These are phyloP conservation scores for Wakefieldia striispora DNA, from an alignment of 768 basidiomycete species.

Conservation along the genomic window DNA sequence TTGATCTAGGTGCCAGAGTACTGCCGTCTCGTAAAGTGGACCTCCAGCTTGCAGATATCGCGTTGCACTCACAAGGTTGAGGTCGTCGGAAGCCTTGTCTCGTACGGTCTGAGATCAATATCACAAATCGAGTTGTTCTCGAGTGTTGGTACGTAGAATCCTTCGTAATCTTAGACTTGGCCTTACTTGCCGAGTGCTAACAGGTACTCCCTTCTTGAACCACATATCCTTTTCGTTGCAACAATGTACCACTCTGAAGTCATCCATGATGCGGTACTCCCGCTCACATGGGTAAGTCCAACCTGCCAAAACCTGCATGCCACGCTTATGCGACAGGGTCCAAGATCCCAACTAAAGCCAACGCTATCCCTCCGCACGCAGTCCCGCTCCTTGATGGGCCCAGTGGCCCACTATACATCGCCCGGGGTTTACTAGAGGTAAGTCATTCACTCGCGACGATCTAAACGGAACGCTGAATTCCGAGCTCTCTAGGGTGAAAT, in stretches of 20 bases:
- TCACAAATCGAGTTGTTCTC: slow-evolving; percentile 1
- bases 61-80: too few species aligned
- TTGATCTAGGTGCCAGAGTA: not conserved
- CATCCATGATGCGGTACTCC: slow-evolving; percentile 1
- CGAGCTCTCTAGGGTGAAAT: slow-evolving; percentile 15
- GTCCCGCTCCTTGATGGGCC: slow-evolving; percentile 10
- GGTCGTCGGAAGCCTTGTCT: not conserved
- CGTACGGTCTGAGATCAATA: not conserved
- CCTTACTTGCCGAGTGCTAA: not conserved
- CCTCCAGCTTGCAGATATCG: not conserved
- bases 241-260: slow-evolving; percentile 5
- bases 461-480: slow-evolving; percentile 2
- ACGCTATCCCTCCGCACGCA: slow-evolving; percentile 19
- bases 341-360: slow-evolving; percentile 16
- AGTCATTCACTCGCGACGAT: not conserved
- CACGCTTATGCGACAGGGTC: not conserved
- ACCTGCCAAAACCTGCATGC: too few species aligned
- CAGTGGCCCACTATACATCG: slow-evolving; percentile 17
- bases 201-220: not conserved
- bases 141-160: not conserved
- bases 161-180: not conserved
- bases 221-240: not conserved
- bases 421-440: slow-evolving; percentile 17
- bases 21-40: not conserved
- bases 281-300: slow-evolving; percentile 17